Base-by-base conservation (phyloP, 257 asterid species). In the Hygrophila difformis region DNA sequence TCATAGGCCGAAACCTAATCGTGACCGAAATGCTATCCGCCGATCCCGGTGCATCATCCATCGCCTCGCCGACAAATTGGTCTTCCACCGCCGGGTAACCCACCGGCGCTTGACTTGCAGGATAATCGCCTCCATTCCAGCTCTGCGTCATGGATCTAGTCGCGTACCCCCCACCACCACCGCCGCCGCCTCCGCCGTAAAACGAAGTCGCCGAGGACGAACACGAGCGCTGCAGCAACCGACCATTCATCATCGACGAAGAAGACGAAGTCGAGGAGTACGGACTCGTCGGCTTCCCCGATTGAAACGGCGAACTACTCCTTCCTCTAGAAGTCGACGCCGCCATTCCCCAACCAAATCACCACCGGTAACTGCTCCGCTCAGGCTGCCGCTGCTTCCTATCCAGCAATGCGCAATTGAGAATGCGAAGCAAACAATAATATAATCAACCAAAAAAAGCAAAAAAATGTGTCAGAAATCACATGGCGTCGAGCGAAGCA, bases 11-110 rank as follows among this genome's bases (percentile, higher is more conserved):
- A 73, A 91, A 91, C 22, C 99, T 64, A 74, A 91, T 80, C 10
- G 99, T 91, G 34, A 86, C 99, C 4, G 96, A 80, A 59, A 91
- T 86, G 60, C 95, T 82, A 48, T 91, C 99, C 61, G 73, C 92
- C 69, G 95, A 76, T 82, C 84, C 56, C 55, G 99, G 60, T n/a
- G 68, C 45, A 60, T 39, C 55, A 35, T 75, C 93, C 13, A 61
- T 58, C 5, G 74, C 85, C 58, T 85, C 97, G 7, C 59, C 72
- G 44, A 63, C 47, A 51, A 82, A 62, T 53, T 74, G 78, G 62
- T 78, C 96, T 24, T 86, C 96, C 57, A 61, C 64, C 21, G 76
- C 50, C 14, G 89, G 84, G 65, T 67, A 80, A 53, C 75, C 68
- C 57, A 64, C 86, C 36, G 82, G 93, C 41, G 91, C 66, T 63